Evolutionary conservation across 371 early-diverging fungal genomes (phyloP), one percentile per base, ranked within the genome.

Genomic region (Dinochytrium kinnereticum): DNA sequence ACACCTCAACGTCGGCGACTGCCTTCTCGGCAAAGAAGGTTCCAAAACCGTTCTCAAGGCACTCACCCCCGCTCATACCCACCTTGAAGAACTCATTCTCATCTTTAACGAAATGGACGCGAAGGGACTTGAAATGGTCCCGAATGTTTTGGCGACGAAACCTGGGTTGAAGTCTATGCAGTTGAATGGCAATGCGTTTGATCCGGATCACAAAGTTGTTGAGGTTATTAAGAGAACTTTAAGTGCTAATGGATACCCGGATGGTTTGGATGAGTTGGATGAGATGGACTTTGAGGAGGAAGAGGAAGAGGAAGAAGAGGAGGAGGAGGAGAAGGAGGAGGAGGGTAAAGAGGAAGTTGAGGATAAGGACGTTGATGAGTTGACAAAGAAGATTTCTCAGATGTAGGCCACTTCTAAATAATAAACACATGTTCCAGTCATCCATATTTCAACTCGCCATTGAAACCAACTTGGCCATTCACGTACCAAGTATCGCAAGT

Each of bases 101-200:
- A 90, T 90, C 51, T 98, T 93, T 84, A 95, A 94, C 75, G 98
- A 97, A 82, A 94, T 98, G 74, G 90, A 92, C 69, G 82, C 84
- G 33, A 85, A 86, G 68, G 95, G 90, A 44, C 89, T 93, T 5
- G 53, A 82, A 40, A 78, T 87, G 1, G 78, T 97, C 24, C 92
- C 95, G 1, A 81, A 79, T 39, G 87, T 91, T 44, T 81, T 98
- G 73, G 77, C 84, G 55, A 88, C 87, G 69, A 87, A 96, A 73
- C 80, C 80, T 70, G 73, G 84, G 21, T 76, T 98, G 28, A 84
- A 78, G 57, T 80, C 79, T 30, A 78, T 98, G 38, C 93, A 95
- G 76, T 86, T 98, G 69, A 97, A 97, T 78, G 98, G 98, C 15
- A 98, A 98, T 82, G 84, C 86, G 64, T 94, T 97, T 77, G 89